phyloP scores from a whole-genome alignment of 2,329 filamentous ascomycete genomes.

The Fusarium napiforme region DNA sequence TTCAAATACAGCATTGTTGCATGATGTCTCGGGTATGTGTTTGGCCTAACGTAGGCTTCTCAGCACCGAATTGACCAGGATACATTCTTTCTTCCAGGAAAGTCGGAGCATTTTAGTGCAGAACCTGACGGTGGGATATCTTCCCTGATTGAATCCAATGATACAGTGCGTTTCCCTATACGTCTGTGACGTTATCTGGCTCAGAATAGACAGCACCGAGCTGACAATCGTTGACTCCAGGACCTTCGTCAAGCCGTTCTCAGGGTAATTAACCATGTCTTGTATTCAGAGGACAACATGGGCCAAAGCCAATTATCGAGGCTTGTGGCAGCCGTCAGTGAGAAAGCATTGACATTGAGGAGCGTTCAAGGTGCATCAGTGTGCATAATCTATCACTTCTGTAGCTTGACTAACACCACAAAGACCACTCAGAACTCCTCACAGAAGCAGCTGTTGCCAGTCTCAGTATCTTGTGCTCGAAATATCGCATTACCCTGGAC shows the following conservation, averaged over 20 bases:
- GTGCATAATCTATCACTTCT: neutral
- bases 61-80: neutral
- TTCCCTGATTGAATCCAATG: neutral
- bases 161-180: neutral
- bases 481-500: constrained; percentile 5
- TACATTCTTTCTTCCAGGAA: neutral
- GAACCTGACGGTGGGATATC: neutral
- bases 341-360: neutral
- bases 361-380: neutral
- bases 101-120: neutral
- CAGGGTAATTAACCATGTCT: neutral
- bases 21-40: constrained; percentile 22
- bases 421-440: constrained; percentile 5
- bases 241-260: constrained; percentile 10
- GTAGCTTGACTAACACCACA: neutral
- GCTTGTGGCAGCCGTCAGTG: neutral
- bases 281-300: neutral
- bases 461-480: constrained; percentile 42
- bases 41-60: neutral
- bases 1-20: constrained; percentile 18
- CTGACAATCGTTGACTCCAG: constrained; percentile 19
- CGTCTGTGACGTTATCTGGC: neutral
- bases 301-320: neutral
- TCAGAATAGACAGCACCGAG: neutral
- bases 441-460: constrained; percentile 45